Base-by-base conservation (phyloP, 148 eudicot genomes). In the Cornus controversa region DNA sequence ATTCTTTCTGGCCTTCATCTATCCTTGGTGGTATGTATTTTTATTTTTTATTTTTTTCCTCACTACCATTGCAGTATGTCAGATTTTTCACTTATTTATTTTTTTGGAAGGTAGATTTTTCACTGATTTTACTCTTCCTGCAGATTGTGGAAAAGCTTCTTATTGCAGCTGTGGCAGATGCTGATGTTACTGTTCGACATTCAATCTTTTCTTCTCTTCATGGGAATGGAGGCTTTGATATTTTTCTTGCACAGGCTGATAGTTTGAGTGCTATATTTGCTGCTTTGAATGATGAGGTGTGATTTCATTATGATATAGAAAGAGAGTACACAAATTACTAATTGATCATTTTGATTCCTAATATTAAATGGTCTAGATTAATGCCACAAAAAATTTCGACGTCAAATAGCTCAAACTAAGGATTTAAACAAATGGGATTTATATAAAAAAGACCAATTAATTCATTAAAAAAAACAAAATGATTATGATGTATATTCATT, bases 91-190 rank as follows among this genome's bases (percentile, higher is more conserved):
- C 1, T 31, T 3, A 31, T 1, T 0, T 54, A 11, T 54, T 1
- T 54, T 11, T 54, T 1, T 14, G 60, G 60, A 8, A 0, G 57
- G 22, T 22, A 20, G 22, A 60, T 68, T 60, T 66, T 23, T 54
- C 66, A 62, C n/a, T 20, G 60, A 20, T 83, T 26, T 10, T 77
- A 18, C 70, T 74, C 36, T 73, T 67, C 75, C 29, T 72, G 77
- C 90, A 96, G 99, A 89, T 96, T 82, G 91, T 96, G 84, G 94
- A 89, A 77, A 96, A 91, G 86, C 92, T 96, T 81, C 97, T 96
- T 54, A 88, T 89, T 74, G 91, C 92, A 64, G 99, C 98, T 67
- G 98, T 96, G 64, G 99, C 99, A 47, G 99, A 96, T 87, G 95
- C 97, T 84, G 97, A 93, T 87, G 98, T 91, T 81, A 86, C 80